These are phyloP conservation scores for Leccinum subgranulosum DNA, from an alignment of 768 basidiomycete species.

Conservation along the genomic window DNA sequence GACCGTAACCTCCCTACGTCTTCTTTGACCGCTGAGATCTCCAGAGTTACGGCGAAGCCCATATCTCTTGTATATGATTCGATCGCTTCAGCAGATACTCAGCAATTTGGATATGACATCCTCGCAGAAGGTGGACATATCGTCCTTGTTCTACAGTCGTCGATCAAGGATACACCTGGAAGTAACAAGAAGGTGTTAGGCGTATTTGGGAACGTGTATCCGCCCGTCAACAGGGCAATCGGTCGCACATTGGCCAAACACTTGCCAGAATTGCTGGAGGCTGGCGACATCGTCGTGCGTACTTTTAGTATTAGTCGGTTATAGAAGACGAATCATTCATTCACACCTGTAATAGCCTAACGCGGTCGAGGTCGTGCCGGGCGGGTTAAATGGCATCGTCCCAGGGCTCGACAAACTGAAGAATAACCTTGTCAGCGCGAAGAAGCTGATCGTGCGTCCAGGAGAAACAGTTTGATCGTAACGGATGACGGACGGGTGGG, in stretches of 20 bases:
- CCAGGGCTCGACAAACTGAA: constrained; percentile 33
- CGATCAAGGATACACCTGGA: constrained; percentile 11
- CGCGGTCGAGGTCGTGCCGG: constrained; percentile 29
- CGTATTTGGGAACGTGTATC: constrained; percentile 8
- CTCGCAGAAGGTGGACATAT: constrained; percentile 33
- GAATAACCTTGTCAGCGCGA: constrained; percentile 37
- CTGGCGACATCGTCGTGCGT: constrained; percentile 16
- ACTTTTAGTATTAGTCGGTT: neutral
- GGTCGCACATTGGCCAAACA: constrained; percentile 11
- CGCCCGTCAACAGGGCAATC: constrained; percentile 8
- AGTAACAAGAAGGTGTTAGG: constrained; percentile 16
- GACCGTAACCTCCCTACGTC: constrained; percentile 24
- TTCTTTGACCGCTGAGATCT: constrained; percentile 17
- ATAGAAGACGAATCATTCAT: neutral
- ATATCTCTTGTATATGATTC: constrained; percentile 26
- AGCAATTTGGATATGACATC: constrained; percentile 30
- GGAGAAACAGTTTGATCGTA: constrained; percentile 25
- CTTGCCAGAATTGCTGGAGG: constrained; percentile 9
- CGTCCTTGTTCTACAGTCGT: constrained; percentile 1
- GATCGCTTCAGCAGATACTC: constrained; percentile 30
- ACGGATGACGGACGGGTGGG: neutral
- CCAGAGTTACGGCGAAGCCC: constrained; percentile 9
- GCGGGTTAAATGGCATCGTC: constrained; percentile 36
- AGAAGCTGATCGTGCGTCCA: constrained; percentile 26
- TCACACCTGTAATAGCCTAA: constrained; percentile 10